Conservation (phyloP, 768 basidiomycete genomes). For the Mycena vitilis region DNA sequence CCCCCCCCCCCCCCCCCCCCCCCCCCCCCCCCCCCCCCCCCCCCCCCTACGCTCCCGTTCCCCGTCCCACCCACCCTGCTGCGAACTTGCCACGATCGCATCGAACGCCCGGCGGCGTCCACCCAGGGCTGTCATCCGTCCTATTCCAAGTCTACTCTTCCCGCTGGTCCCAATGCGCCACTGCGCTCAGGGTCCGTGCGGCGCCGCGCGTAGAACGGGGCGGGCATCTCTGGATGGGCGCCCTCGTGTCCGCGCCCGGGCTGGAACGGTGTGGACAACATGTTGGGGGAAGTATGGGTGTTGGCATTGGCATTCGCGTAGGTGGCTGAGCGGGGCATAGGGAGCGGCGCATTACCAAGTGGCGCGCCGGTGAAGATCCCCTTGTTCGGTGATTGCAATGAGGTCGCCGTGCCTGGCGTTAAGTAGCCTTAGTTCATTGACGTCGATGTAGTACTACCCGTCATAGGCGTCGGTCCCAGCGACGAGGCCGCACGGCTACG, state of each 20-base stretch:
- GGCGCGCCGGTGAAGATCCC: slow-evolving; percentile 16
- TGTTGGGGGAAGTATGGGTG: neutral
- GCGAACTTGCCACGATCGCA: slow-evolving; percentile 41
- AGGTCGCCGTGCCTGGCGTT: neutral
- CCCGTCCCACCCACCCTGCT: no score
- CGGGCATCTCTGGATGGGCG: neutral
- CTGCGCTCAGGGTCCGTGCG: slow-evolving; percentile 32
- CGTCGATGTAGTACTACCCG: slow-evolving; percentile 21
- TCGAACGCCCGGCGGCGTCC: slow-evolving; percentile 28
- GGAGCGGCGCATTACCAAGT: slow-evolving; percentile 45
- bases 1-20: no score
- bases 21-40: no score
- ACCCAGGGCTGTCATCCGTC: slow-evolving; percentile 23
- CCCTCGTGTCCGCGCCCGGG: neutral
- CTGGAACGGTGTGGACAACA: slow-evolving; percentile 2
- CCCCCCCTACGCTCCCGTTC: no score
- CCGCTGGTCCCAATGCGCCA: slow-evolving; percentile 15
- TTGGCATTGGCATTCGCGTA: neutral
- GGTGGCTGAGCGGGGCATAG: neutral
- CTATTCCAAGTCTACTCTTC: neutral
- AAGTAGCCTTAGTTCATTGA: neutral
- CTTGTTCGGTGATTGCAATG: no score
- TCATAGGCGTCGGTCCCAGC: slow-evolving; percentile 47
- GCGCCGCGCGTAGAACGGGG: slow-evolving; percentile 28
- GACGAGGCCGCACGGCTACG: slow-evolving; percentile 53